Conservation (phyloP, 2,329 filamentous ascomycete species). For the Arthrobotrys sinensis region DNA sequence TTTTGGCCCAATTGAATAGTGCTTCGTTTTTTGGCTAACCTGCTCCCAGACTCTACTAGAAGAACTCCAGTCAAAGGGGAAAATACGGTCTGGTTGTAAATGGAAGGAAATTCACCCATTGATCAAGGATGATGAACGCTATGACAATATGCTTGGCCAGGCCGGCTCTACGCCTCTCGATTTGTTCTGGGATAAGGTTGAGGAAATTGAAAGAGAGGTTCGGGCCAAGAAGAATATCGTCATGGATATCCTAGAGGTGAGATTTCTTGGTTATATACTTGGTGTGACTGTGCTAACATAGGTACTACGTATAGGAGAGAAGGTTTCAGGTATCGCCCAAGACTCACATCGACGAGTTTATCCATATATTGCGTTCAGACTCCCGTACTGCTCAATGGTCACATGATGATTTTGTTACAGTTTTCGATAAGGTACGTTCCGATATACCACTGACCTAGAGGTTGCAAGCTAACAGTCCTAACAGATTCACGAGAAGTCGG, state of each 20-base stretch:
- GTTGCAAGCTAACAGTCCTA: slow-evolving; percentile 64
- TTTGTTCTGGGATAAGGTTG: slow-evolving; percentile 94
- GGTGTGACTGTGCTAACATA: slow-evolving; percentile 26
- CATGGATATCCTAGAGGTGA: slow-evolving; percentile 87
- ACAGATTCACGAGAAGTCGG: slow-evolving; percentile 84
- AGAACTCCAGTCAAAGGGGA: slow-evolving; percentile 81
- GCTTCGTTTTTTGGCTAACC: slow-evolving; percentile 11
- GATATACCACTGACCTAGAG: not conserved
- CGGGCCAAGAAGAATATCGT: slow-evolving; percentile 86
- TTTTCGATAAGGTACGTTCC: slow-evolving; percentile 79
- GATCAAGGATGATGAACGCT: slow-evolving; percentile 85
- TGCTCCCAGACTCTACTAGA: slow-evolving; percentile 74
- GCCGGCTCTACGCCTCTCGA: slow-evolving; percentile 88
- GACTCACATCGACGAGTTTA: slow-evolving; percentile 91
- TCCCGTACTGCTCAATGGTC: slow-evolving; percentile 89
- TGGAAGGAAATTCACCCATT: slow-evolving; percentile 86
- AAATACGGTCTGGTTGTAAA: slow-evolving; percentile 90
- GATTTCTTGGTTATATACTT: slow-evolving; percentile 65
- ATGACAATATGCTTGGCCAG: slow-evolving; percentile 85
- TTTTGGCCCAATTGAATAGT: not conserved
- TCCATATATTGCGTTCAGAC: slow-evolving; percentile 85
- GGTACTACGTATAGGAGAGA: slow-evolving; percentile 76
- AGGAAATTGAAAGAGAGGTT: slow-evolving; percentile 91
- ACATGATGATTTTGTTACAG: slow-evolving; percentile 81
- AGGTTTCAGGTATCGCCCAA: slow-evolving; percentile 90